These are phyloP conservation scores for Zygoascus meyerae DNA, from an alignment of 1,139 yeast species.

Conservation along the genomic window DNA sequence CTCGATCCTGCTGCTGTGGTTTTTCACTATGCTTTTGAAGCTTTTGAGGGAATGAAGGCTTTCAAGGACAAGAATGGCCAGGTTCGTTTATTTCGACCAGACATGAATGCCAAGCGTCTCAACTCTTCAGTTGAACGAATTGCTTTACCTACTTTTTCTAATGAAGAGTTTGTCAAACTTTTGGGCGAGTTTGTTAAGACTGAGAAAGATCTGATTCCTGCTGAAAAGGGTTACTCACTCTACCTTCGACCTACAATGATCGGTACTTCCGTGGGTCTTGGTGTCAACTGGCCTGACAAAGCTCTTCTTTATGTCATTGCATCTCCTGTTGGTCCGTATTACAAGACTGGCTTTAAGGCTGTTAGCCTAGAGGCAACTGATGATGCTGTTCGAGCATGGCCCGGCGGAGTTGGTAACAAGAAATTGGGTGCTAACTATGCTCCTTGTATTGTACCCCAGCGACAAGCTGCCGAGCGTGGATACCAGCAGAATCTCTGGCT, in stretches of 20 bases:
- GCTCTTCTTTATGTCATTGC: constrained; percentile 83
- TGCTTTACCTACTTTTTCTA: constrained; percentile 78
- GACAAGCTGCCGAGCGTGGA: constrained; percentile 81
- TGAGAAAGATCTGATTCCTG: constrained; percentile 76
- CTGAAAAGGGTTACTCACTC: constrained; percentile 79
- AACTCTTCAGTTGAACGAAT: constrained; percentile 82
- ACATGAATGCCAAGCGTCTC: constrained; percentile 88
- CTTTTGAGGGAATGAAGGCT: constrained; percentile 96
- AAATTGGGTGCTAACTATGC: constrained; percentile 98
- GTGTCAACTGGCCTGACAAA: constrained; percentile 72
- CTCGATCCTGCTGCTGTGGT: constrained; percentile 87
- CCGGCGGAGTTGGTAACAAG: constrained; percentile 95
- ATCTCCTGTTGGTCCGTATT: constrained; percentile 92
- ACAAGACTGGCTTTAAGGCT: constrained; percentile 88
- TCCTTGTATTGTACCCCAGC: constrained; percentile 86
- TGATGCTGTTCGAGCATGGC: constrained; percentile 97
- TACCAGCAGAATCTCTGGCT: constrained; percentile 95
- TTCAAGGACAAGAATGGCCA: constrained; percentile 58
- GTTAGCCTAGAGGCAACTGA: constrained; percentile 91
- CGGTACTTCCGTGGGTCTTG: constrained; percentile 82
- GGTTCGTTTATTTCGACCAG: constrained; percentile 81
- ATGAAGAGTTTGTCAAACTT: constrained; percentile 65
- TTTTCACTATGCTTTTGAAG: constrained; percentile 90
- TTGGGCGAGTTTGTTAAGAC: constrained; percentile 67
- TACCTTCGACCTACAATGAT: constrained; percentile 92